A percentile compares a stretch with the other conserved stretches of the same genome.
These are phyloP conservation scores for Echria macrotheca DNA, from an alignment of 495 filamentous ascomycete species.

Conservation along the genomic window DNA sequence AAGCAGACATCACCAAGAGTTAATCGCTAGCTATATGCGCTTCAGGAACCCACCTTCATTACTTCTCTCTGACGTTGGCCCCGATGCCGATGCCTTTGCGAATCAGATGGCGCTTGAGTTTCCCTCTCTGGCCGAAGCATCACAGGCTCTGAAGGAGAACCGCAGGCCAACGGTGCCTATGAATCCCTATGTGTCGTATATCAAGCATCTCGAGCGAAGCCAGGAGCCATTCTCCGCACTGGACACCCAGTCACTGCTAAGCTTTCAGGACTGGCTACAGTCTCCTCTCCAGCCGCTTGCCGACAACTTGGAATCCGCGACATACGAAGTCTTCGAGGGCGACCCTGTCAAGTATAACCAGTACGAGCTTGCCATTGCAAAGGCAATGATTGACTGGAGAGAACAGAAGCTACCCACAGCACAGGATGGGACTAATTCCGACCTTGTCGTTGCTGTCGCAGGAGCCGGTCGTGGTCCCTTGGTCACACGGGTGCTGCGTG, in stretches of 20 bases:
- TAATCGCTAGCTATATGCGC: constrained; percentile 80
- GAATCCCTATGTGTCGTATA: constrained; percentile 66
- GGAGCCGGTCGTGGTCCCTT: constrained; percentile 89
- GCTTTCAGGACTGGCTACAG: constrained; percentile 86
- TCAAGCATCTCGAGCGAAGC: constrained; percentile 75
- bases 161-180: constrained; percentile 23
- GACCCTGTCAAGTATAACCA: constrained; percentile 97
- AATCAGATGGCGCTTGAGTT: constrained; percentile 46
- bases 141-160: constrained; percentile 31
- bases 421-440: constrained; percentile 40
- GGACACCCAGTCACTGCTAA: constrained; percentile 35
- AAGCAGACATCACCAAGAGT: constrained; percentile 69
- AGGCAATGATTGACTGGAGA: constrained; percentile 77
- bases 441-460: constrained; percentile 84
- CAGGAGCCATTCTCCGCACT: constrained; percentile 58
- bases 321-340: constrained; percentile 98
- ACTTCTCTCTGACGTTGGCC: constrained; percentile 70
- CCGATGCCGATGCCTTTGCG: constrained; percentile 48
- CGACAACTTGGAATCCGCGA: constrained; percentile 93
- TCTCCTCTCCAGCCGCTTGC: constrained; percentile 89
- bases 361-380: constrained; percentile 79
- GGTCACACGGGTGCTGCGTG: constrained; percentile 76
- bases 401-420: constrained; percentile 62
- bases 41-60: constrained; percentile 75
- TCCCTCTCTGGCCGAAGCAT: constrained; percentile 61